These are phyloP conservation scores for Solanum hybrid DNA, from an alignment of 305 asterid genomes.

Conservation along the genomic window DNA sequence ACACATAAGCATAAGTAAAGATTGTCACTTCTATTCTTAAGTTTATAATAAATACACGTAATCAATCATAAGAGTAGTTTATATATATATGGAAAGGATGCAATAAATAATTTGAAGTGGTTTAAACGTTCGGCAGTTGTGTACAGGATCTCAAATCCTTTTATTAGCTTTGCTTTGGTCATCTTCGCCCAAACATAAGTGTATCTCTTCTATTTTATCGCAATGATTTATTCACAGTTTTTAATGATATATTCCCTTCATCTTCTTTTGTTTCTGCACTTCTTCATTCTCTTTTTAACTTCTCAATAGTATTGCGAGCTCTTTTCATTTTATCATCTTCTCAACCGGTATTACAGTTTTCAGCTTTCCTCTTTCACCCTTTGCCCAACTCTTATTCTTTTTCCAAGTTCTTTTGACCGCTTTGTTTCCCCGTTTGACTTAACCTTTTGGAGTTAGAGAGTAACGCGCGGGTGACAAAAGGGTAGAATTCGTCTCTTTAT, in stretches of 20 bases:
- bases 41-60: neutral
- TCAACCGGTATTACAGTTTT: neutral
- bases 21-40: neutral
- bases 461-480: neutral
- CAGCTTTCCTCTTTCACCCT: neutral
- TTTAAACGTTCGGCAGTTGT: neutral
- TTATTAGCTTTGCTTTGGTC: neutral
- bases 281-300: neutral
- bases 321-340: neutral
- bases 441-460: neutral
- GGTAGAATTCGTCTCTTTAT: neutral
- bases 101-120: neutral
- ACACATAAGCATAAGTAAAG: neutral
- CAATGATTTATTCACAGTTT: neutral
- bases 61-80: neutral
- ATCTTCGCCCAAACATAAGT: neutral
- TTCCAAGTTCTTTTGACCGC: neutral
- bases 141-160: neutral
- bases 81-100: neutral
- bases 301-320: neutral
- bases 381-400: neutral
- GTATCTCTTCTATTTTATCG: neutral
- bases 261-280: neutral
- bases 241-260: neutral
- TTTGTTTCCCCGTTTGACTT: neutral